Percentiles rank a stretch among this genome's conserved stretches.
Conservation (phyloP, 805 yeast species). For the Starmerella sirachaensis region DNA sequence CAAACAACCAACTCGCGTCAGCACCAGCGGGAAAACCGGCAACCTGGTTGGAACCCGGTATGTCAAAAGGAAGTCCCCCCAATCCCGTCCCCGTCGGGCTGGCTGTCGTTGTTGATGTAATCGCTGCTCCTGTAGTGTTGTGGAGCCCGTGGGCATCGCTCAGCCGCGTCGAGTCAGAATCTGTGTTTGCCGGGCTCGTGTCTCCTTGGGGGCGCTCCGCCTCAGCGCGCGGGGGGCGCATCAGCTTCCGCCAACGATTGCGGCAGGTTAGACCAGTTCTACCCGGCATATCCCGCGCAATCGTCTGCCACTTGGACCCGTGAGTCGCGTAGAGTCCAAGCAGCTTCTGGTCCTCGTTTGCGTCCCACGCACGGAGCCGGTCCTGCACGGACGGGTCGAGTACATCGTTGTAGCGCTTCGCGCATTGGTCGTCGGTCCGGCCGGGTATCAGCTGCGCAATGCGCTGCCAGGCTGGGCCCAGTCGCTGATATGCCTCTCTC, state of each 20-base stretch:
- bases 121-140: not conserved
- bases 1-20: conserved; percentile 16
- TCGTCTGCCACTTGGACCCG: conserved; percentile 85
- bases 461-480: conserved; percentile 79
- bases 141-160: not conserved
- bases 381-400: conserved; percentile 70
- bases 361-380: conserved; percentile 66
- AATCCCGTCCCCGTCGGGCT: not conserved
- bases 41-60: conserved; percentile 14
- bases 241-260: conserved; percentile 81
- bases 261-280: conserved; percentile 84
- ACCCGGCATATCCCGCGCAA: conserved; percentile 56
- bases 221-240: conserved; percentile 33
- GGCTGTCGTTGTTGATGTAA: not conserved
- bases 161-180: not conserved
- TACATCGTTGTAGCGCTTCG: conserved; percentile 80
- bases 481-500: conserved; percentile 47
- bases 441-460: conserved; percentile 68
- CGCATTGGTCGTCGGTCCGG: conserved; percentile 90
- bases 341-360: conserved; percentile 60
- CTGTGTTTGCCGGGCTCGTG: not conserved
- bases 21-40: conserved; percentile 21
- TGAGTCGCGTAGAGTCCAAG: conserved; percentile 53
- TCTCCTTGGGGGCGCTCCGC: not conserved
- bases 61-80: conserved; percentile 8